These are phyloP conservation scores for Quercus gilva DNA, from an alignment of 306 rosid species.

Conservation along the genomic window DNA sequence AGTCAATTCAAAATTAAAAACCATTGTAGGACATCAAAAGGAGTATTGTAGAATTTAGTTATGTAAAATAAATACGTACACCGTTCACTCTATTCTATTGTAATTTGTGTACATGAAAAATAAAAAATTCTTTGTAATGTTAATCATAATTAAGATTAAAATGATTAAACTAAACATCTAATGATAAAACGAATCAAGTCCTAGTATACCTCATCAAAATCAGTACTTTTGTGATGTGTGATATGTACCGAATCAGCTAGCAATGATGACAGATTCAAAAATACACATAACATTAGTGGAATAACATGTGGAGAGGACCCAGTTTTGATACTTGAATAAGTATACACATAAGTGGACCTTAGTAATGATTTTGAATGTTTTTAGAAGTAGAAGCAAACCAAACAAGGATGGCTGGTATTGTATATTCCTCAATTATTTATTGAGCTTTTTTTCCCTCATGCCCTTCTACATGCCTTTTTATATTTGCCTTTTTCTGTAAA, in stretches of 20 bases:
- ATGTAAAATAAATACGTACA: background rate
- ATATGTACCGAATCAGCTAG: conserved; percentile 40
- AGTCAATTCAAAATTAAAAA: background rate
- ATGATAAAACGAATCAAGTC: conserved; percentile 38
- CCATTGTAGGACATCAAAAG: background rate
- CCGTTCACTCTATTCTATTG: background rate
- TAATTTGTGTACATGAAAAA: background rate
- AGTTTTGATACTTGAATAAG: conserved; percentile 31
- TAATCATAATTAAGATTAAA: background rate
- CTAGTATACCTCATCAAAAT: conserved; percentile 21
- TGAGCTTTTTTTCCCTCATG: conserved; percentile 24
- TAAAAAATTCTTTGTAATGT: background rate
- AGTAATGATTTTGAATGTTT: conserved; percentile 47
- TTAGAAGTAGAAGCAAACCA: conserved; percentile 48
- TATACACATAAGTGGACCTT: conserved; percentile 39
- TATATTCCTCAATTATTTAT: conserved; percentile 34
- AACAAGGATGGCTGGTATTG: conserved; percentile 39
- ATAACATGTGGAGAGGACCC: conserved; percentile 48
- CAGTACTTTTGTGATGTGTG: conserved; percentile 26
- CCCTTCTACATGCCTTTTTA: background rate
- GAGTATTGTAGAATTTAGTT: background rate
- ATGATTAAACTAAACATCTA: conserved; percentile 20
- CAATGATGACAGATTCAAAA: conserved; percentile 44
- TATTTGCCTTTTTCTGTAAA: conserved; percentile 40
- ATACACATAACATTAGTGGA: conserved; percentile 30